These are phyloP conservation scores for Capsicum baccatum DNA, from an alignment of 257 asterid species.

Conservation along the genomic window DNA sequence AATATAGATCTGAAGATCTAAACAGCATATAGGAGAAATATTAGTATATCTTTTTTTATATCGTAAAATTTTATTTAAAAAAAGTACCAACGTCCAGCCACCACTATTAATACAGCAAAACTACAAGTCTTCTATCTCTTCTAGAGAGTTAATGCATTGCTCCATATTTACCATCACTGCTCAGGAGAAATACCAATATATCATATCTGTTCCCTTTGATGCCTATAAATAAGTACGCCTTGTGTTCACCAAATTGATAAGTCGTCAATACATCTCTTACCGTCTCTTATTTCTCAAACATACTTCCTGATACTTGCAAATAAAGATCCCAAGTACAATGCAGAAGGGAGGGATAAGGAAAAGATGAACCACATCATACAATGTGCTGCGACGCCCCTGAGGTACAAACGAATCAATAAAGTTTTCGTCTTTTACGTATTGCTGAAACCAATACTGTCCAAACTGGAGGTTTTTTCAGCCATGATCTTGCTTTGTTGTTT, in stretches of 20 bases:
- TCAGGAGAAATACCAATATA: no score
- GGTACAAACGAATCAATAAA: not conserved
- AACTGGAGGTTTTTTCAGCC: not conserved
- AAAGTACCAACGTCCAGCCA: not conserved
- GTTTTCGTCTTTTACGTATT: not conserved
- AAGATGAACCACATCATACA: not conserved
- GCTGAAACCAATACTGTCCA: not conserved
- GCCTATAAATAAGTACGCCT: not conserved
- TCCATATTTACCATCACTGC: not conserved
- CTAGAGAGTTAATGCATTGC: not conserved
- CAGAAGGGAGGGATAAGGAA: not conserved
- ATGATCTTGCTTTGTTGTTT: not conserved
- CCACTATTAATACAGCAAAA: not conserved
- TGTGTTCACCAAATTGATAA: not conserved
- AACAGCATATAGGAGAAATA: not conserved
- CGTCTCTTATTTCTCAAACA: not conserved
- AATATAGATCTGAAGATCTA: no score
- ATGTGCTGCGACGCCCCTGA: not conserved
- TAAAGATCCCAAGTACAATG: not conserved
- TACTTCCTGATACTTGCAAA: not conserved
- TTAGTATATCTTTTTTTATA: no score
- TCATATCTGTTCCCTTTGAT: not conserved
- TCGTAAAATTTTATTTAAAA: no score
- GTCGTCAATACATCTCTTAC: not conserved
- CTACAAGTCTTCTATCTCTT: not conserved